phyloP scores from a whole-genome alignment of 73 alveolate genomes.

The Paramecium biaurelia region DNA sequence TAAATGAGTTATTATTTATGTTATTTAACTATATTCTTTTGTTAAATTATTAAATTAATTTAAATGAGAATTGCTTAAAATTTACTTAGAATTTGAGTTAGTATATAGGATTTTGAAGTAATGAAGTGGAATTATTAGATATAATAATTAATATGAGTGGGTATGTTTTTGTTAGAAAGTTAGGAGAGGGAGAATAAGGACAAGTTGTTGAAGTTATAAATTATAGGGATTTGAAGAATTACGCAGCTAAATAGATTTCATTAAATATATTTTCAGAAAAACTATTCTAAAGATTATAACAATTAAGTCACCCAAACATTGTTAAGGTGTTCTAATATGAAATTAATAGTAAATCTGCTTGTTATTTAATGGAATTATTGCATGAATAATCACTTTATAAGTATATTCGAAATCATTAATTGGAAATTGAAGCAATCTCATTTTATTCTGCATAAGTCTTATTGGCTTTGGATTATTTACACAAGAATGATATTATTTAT shows the following conservation, averaged over 20 bases:
- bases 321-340: not conserved
- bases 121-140: not conserved
- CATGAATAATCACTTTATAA: not conserved
- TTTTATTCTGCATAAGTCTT: not conserved
- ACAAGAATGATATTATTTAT: not conserved
- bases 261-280: not conserved
- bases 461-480: not conserved
- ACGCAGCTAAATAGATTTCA: constrained; percentile 1
- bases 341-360: not conserved
- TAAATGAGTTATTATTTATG: not conserved
- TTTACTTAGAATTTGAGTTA: not conserved
- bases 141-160: not conserved
- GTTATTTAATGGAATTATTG: not conserved
- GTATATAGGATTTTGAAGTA: not conserved
- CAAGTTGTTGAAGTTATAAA: not conserved
- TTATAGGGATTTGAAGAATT: not conserved
- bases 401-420: not conserved
- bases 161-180: not conserved
- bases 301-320: not conserved
- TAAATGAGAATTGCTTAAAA: not conserved
- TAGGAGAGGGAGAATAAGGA: constrained; percentile 7
- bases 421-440: not conserved
- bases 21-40: not conserved
- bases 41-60: not conserved
- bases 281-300: not conserved